Evolutionary conservation across 768 basidiomycete genomes (phyloP).

Genomic region (Agrocybe chaxingu): DNA sequence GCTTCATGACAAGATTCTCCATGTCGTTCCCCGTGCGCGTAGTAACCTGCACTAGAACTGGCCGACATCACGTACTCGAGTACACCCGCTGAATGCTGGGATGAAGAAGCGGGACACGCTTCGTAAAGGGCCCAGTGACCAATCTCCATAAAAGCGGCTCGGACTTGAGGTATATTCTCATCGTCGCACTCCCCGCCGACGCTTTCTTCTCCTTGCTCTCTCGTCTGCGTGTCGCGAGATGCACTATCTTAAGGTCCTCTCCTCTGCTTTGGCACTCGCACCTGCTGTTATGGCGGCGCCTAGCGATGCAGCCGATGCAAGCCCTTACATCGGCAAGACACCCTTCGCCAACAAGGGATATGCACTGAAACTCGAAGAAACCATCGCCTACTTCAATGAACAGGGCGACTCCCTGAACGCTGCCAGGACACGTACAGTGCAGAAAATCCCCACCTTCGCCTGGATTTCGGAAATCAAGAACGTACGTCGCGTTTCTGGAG

Average conservation of each 20-base stretch:
- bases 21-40: too few relatives aligned
- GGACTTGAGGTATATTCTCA: too few relatives aligned
- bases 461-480: conserved; percentile 10
- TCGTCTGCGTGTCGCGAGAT: neutral
- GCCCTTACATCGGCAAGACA: conserved; percentile 14
- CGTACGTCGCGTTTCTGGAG: neutral
- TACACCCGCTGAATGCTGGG: too few relatives aligned
- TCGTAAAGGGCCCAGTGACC: too few relatives aligned
- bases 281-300: conserved; percentile 2
- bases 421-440: conserved; percentile 13
- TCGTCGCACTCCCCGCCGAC: too few relatives aligned
- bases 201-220: too few relatives aligned
- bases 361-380: conserved; percentile 15
- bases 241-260: neutral
- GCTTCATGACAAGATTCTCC: too few relatives aligned
- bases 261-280: conserved; percentile 4
- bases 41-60: too few relatives aligned
- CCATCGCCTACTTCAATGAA: conserved; percentile 14
- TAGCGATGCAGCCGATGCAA: conserved; percentile 3
- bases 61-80: too few relatives aligned
- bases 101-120: too few relatives aligned
- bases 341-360: conserved; percentile 16
- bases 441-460: conserved; percentile 18
- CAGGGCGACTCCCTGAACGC: conserved; percentile 12
- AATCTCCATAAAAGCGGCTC: too few relatives aligned